These are phyloP conservation scores for Fusarium sublunatum DNA, from an alignment of 2,329 filamentous ascomycete species.

Conservation along the genomic window DNA sequence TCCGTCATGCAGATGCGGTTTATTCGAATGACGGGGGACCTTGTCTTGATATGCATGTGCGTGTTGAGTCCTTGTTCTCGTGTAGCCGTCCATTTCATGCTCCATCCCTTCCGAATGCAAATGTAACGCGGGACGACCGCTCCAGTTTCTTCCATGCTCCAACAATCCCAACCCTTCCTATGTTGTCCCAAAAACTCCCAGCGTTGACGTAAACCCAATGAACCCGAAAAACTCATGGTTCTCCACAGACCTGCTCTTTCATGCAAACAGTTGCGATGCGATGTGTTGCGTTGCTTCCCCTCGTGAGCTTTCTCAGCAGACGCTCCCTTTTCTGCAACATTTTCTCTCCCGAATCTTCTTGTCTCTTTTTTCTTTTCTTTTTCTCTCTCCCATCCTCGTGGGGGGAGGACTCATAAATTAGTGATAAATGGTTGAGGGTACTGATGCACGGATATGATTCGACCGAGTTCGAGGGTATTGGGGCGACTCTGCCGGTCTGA, in stretches of 20 bases:
- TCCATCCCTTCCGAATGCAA: conserved; percentile 40
- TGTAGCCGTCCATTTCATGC: conserved; percentile 41
- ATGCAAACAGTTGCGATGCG: conserved; percentile 2
- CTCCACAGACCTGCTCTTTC: conserved; percentile 13
- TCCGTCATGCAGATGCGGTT: conserved; percentile 28
- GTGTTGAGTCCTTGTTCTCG: conserved; percentile 39
- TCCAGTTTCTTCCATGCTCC: conserved; percentile 40
- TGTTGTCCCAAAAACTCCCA: conserved; percentile 40
- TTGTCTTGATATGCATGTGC: conserved; percentile 39
- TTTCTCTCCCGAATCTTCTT: background rate
- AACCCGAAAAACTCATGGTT: conserved; percentile 16
- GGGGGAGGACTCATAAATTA: background rate
- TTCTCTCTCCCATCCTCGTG: background rate
- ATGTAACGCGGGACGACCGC: conserved; percentile 38
- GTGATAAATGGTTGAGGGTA: background rate
- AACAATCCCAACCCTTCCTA: conserved; percentile 16
- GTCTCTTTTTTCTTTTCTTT: background rate
- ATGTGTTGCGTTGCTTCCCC: background rate
- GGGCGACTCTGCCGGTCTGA: background rate
- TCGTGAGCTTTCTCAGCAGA: background rate
- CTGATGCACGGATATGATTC: background rate
- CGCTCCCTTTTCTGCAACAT: background rate
- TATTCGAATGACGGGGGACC: conserved; percentile 27
- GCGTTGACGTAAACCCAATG: conserved; percentile 22
- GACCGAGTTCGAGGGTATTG: background rate